These are phyloP conservation scores for Cystobasidium sp. DNA, from an alignment of 1,284 basidiomycete species.

Conservation along the genomic window DNA sequence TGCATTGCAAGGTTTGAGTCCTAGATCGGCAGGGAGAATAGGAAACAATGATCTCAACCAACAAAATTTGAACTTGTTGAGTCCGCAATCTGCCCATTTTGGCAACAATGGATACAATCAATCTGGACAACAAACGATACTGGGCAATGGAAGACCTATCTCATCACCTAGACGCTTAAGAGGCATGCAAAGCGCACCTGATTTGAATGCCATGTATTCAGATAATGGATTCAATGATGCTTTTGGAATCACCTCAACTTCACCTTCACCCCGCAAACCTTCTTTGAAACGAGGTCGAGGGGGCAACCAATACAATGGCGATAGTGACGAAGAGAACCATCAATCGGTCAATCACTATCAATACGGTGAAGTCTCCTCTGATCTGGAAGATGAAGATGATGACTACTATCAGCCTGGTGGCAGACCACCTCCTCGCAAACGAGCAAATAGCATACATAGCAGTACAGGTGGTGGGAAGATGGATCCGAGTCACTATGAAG, in stretches of 20 bases:
- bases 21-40: background rate
- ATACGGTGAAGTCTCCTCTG: constrained; percentile 28
- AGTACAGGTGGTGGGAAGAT: background rate
- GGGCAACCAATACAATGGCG: background rate
- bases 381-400: constrained; percentile 34
- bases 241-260: constrained; percentile 20
- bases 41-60: background rate
- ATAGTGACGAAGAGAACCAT: constrained; percentile 31
- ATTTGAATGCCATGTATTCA: constrained; percentile 31
- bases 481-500: background rate
- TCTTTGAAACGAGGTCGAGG: constrained; percentile 30
- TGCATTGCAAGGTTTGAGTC: constrained; percentile 4
- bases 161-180: constrained; percentile 35
- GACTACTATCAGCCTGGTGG: constrained; percentile 9
- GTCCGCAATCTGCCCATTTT: constrained; percentile 18
- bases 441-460: constrained; percentile 13
- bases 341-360: background rate
- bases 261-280: constrained; percentile 31
- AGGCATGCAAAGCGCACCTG: constrained; percentile 42
- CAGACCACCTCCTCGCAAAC: constrained; percentile 32
- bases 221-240: constrained; percentile 21
- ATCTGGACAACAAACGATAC: constrained; percentile 1
- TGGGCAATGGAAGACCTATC: constrained; percentile 13
- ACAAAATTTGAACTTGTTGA: constrained; percentile 13
- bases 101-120: constrained; percentile 7